Percentiles rank a stretch among this genome's conserved stretches.
These are phyloP conservation scores for Corchorus olitorius DNA, from an alignment of 345 rosid species.

Conservation along the genomic window DNA sequence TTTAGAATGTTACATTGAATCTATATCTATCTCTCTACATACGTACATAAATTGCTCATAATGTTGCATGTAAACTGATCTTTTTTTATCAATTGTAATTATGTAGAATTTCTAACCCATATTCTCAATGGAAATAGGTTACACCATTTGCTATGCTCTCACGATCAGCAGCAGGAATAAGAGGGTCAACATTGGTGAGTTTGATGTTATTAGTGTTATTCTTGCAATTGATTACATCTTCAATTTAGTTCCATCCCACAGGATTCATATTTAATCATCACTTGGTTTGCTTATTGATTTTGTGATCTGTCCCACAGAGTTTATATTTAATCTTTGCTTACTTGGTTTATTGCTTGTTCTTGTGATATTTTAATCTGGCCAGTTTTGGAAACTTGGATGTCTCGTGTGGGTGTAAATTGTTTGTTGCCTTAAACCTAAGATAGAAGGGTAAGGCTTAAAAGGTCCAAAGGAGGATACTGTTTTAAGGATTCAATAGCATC, in stretches of 20 bases:
- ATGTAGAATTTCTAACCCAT: background rate
- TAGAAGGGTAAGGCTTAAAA: background rate
- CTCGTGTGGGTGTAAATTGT: background rate
- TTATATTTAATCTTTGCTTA: background rate
- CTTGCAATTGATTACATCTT: background rate
- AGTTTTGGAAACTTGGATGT: too few species aligned
- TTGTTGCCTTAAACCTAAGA: background rate
- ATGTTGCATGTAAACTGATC: slow-evolving; percentile 1
- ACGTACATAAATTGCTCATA: background rate
- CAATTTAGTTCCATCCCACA: background rate
- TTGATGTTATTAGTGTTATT: slow-evolving; percentile 3
- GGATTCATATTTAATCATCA: background rate
- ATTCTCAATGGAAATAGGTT: slow-evolving; percentile 50
- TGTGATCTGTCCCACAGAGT: background rate
- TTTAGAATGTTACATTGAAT: background rate
- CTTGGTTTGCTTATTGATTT: background rate
- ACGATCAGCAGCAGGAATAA: slow-evolving; percentile 89
- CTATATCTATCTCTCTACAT: background rate
- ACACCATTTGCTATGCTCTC: slow-evolving; percentile 98
- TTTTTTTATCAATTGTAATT: background rate
- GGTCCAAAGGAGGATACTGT: background rate
- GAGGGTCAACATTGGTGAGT: slow-evolving; percentile 92
- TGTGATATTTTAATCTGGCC: too few species aligned
- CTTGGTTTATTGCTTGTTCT: background rate
- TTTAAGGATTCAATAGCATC: background rate